Conservation (phyloP, 495 filamentous ascomycete species). For the Xylaria venustula region DNA sequence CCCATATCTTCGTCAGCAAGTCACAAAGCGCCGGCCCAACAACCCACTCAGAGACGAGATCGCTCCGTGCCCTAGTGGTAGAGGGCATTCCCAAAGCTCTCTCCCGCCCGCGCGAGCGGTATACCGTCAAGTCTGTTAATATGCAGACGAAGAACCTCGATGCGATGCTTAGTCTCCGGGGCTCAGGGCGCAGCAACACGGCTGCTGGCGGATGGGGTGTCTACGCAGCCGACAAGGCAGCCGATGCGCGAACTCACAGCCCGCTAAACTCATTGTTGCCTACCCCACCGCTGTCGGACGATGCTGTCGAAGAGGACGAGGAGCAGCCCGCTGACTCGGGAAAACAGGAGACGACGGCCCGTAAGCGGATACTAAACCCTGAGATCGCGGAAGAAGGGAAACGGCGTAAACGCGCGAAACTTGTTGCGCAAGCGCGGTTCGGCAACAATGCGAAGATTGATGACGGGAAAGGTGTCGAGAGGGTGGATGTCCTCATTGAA, state of each 20-base stretch:
- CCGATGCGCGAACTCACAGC: constrained; percentile 45
- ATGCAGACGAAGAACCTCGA: constrained; percentile 67
- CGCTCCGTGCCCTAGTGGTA: constrained; percentile 65
- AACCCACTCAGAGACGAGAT: constrained; percentile 53
- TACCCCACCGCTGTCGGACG: constrained; percentile 30
- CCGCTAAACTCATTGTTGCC: constrained; percentile 54
- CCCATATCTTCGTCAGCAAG: constrained; percentile 69
- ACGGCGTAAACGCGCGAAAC: constrained; percentile 39
- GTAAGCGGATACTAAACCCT: constrained; percentile 22
- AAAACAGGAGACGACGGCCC: not conserved
- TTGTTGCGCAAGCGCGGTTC: constrained; percentile 56
- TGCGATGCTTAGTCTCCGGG: constrained; percentile 63
- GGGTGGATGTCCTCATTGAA: constrained; percentile 59
- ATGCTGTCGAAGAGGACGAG: constrained; percentile 31
- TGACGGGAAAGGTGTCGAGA: constrained; percentile 60
- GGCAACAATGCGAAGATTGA: constrained; percentile 45
- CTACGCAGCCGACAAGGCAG: constrained; percentile 62
- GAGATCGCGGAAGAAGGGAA: constrained; percentile 34
- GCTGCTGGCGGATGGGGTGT: constrained; percentile 76
- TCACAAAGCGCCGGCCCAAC: constrained; percentile 33
- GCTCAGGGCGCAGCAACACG: constrained; percentile 62
- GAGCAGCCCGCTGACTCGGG: constrained; percentile 2
- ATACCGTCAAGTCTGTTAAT: constrained; percentile 61
- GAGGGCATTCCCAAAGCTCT: constrained; percentile 77
- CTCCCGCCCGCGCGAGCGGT: constrained; percentile 65